phyloP scores from a whole-genome alignment of 2,329 filamentous ascomycete species.

The Trichophyton equinum region DNA sequence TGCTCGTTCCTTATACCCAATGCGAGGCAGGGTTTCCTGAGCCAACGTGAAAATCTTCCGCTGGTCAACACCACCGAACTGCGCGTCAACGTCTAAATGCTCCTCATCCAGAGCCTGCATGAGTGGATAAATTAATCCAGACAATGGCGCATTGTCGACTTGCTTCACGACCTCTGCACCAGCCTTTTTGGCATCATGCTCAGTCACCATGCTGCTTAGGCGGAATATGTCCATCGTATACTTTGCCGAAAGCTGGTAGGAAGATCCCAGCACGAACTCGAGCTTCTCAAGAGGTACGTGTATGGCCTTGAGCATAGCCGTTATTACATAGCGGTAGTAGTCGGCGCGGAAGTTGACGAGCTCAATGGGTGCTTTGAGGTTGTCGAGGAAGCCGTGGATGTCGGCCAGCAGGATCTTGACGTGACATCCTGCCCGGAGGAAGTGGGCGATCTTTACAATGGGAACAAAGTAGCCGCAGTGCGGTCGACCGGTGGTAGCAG shows the following conservation, averaged over 20 bases:
- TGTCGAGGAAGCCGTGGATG: constrained; percentile 41
- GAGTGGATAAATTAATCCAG: constrained; percentile 67
- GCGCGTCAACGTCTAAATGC: constrained; percentile 73
- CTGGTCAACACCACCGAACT: constrained; percentile 78
- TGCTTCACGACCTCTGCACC: constrained; percentile 94
- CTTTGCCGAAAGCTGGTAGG: constrained; percentile 52
- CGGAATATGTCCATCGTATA: constrained; percentile 88
- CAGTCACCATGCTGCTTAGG: constrained; percentile 55
- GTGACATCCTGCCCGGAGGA: constrained; percentile 68
- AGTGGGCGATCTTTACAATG: constrained; percentile 71
- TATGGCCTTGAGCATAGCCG: constrained; percentile 55
- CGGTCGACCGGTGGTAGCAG: constrained; percentile 67
- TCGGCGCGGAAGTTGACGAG: constrained; percentile 62
- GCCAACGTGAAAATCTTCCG: constrained; percentile 80
- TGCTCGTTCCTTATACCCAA: constrained; percentile 69
- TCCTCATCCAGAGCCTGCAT: constrained; percentile 88
- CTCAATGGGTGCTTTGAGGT: constrained; percentile 66
- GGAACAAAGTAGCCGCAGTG: constrained; percentile 81
- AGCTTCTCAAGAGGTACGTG: constrained; percentile 62
- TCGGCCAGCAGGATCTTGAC: constrained; percentile 61
- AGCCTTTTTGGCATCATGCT: constrained; percentile 77
- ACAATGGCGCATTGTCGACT: constrained; percentile 59
- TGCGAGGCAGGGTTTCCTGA: constrained; percentile 68
- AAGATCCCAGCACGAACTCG: constrained; percentile 63
- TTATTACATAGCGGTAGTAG: constrained; percentile 66